Evolutionary conservation across 2,329 filamentous ascomycete genomes (phyloP), one percentile per base, ranked within the genome.

Genomic region (Monilinia fructicola): DNA sequence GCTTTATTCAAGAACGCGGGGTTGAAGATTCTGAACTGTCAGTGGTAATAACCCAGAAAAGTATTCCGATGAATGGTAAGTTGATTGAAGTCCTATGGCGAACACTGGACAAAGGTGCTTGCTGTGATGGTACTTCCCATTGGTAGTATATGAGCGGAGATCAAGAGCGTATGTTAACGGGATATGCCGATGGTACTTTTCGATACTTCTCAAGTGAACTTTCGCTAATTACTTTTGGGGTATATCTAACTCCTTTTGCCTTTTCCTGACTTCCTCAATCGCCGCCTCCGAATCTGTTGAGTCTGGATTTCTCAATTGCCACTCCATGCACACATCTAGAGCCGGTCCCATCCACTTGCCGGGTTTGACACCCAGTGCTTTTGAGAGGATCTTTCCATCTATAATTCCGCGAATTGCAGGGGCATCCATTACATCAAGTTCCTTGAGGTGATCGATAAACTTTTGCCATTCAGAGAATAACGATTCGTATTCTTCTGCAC

Each of bases 281-380:
- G 84, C 88, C 3, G 81, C 84, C 9, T 79, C 73, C 9, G 81
- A 78, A 69, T 93, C 89, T 4, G 83, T 85, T 67, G 80, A 81
- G 4, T 82, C 82, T 0, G 93, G 92, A 74, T 98, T 87, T 48
- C 91, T 85, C 63, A 98, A 83, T 78, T 98, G 95, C 93, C 93
- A 98, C 68, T 88, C 87, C 78, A 96, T 85, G 68, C 92, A 90
- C 4, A 93, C 81, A 42, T 96, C 90, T 56, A 97, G 79, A 4
- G 93, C 93, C 55, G 84, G 83, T 64, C 87, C 87, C 84, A 96
- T 90, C 94, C 94, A 98, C n/a, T 82, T 87, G 0, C 92, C 92
- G 0, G 91, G 89, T 69, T 87, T 87, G n/a, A 84, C 79, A 23
- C 78, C 80, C 4, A 98, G 81, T 4, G 85, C 86, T 69, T 87